Evolutionary conservation across 306 rosid genomes (phyloP).

Genomic region (Datisca glomerata): DNA sequence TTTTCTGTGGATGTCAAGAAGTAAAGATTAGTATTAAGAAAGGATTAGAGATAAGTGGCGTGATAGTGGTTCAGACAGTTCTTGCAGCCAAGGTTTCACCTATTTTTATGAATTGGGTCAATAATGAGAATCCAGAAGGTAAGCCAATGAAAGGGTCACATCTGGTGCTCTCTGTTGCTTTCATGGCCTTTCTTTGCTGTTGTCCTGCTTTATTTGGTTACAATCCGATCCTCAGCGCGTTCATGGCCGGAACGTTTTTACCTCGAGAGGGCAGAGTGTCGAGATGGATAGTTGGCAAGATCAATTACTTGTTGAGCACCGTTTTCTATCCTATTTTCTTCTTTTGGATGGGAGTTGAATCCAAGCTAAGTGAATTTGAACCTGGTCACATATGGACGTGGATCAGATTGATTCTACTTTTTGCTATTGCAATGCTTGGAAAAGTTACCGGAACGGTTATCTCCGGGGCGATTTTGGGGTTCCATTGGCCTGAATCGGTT

Average conservation of each 20-base stretch:
- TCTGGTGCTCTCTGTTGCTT: slow-evolving; percentile 64
- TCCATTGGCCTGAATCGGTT: slow-evolving; percentile 76
- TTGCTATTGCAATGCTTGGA: slow-evolving; percentile 32
- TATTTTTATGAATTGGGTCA: slow-evolving; percentile 62
- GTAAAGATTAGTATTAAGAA: background rate
- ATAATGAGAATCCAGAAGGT: slow-evolving; percentile 90
- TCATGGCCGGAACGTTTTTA: slow-evolving; percentile 65
- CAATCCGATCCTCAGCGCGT: slow-evolving; percentile 69
- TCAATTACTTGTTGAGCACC: slow-evolving; percentile 50
- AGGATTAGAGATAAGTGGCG: slow-evolving; percentile 17
- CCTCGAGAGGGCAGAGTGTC: slow-evolving; percentile 83
- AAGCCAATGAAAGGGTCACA: slow-evolving; percentile 85
- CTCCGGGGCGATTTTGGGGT: slow-evolving; percentile 59
- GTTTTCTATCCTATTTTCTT: slow-evolving; percentile 74
- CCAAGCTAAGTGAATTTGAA: slow-evolving; percentile 28
- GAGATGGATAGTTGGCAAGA: slow-evolving; percentile 61
- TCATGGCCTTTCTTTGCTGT: slow-evolving; percentile 47
- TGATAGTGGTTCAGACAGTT: slow-evolving; percentile 31
- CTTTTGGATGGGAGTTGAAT: slow-evolving; percentile 86
- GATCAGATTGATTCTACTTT: slow-evolving; percentile 29
- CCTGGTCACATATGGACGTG: slow-evolving; percentile 31
- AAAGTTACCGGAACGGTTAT: slow-evolving; percentile 57
- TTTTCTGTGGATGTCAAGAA: slow-evolving; percentile 14
- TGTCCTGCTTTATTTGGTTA: slow-evolving; percentile 45
- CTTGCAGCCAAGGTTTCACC: slow-evolving; percentile 59